Conservation (phyloP, 106 monocot species). For the Dendrobium huoshanense region DNA sequence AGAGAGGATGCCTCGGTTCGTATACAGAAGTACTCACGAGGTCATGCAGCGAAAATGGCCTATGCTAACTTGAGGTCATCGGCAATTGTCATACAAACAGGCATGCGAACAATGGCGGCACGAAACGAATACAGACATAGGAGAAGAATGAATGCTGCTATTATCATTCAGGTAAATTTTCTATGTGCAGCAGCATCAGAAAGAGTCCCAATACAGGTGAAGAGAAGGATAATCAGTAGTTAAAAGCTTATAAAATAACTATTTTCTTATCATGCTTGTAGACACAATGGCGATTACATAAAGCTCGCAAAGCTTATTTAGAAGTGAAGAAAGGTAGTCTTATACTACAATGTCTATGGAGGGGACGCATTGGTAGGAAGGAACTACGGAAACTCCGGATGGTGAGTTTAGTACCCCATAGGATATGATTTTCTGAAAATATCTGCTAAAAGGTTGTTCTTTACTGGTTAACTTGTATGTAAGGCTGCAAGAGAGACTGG, state of each 20-base stretch:
- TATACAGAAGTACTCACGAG: slow-evolving; percentile 81
- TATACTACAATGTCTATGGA: slow-evolving; percentile 89
- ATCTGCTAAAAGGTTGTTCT: not conserved
- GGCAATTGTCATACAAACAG: slow-evolving; percentile 65
- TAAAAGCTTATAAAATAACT: not conserved
- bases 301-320: slow-evolving; percentile 51
- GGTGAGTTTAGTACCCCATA: slow-evolving; percentile 27
- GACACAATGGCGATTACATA: slow-evolving; percentile 76
- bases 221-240: not conserved
- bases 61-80: slow-evolving; percentile 41
- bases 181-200: not conserved
- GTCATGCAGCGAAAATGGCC: slow-evolving; percentile 36
- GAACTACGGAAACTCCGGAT: slow-evolving; percentile 88
- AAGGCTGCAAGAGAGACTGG: slow-evolving; percentile 96
- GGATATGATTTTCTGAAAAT: not conserved
- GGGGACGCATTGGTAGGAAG: slow-evolving; percentile 80
- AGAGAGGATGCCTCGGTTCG: slow-evolving; percentile 73
- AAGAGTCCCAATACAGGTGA: not conserved
- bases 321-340: slow-evolving; percentile 60
- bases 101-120: slow-evolving; percentile 85
- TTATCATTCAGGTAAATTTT: slow-evolving; percentile 58
- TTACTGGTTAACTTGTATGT: slow-evolving; percentile 12
- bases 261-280: slow-evolving; percentile 25
- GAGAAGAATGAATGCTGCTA: slow-evolving; percentile 78
- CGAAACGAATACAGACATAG: slow-evolving; percentile 58